Evolutionary conservation across 805 yeast species (phyloP).

Genomic region (Tetrapisispora phaffii): DNA sequence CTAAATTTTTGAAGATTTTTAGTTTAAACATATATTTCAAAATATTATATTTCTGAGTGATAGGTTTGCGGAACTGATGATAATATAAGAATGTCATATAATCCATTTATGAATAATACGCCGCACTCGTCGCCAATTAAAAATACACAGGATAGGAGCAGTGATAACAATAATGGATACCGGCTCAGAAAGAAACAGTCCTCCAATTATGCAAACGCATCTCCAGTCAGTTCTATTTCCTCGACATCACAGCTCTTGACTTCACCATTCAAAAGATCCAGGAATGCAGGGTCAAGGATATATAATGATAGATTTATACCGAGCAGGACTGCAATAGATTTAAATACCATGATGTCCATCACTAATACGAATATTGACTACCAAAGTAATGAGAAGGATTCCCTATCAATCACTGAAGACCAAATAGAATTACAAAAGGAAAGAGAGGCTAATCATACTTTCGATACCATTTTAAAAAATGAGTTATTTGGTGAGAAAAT

Average conservation of each 20-base stretch:
- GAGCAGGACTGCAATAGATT: slow-evolving; percentile 70
- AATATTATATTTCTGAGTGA: neutral
- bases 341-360: slow-evolving; percentile 70
- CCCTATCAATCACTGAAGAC: slow-evolving; percentile 27
- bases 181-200: slow-evolving; percentile 11
- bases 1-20: too few relatives aligned
- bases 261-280: slow-evolving; percentile 26
- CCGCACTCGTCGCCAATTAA: slow-evolving; percentile 28
- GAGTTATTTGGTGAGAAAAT: slow-evolving; percentile 87
- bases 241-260: slow-evolving; percentile 17
- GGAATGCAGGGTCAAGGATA: slow-evolving; percentile 28
- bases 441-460: slow-evolving; percentile 79
- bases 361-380: slow-evolving; percentile 10
- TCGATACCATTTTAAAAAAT: slow-evolving; percentile 74
- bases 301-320: slow-evolving; percentile 88
- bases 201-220: neutral
- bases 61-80: neutral
- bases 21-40: too few relatives aligned
- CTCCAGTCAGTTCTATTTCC: slow-evolving; percentile 12
- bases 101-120: slow-evolving; percentile 28
- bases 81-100: slow-evolving; percentile 3
- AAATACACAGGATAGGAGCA: slow-evolving; percentile 1
- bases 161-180: slow-evolving; percentile 6
- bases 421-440: slow-evolving; percentile 62
- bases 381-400: neutral